Conservation (phyloP, 1,139 yeast genomes). For the Sugiyamaella paludigena region DNA sequence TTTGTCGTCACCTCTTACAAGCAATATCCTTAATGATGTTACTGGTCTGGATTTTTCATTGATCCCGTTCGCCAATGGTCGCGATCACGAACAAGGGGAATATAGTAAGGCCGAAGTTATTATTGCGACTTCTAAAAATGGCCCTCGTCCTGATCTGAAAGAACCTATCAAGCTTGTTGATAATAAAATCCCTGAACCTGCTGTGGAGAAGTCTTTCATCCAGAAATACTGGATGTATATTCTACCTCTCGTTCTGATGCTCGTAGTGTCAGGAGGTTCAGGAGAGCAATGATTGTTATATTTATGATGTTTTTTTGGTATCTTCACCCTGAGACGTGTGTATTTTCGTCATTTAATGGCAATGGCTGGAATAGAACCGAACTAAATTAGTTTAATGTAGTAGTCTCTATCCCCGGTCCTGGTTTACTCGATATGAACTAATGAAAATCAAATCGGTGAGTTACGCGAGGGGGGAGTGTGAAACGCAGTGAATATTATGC, state of each 20-base stretch:
- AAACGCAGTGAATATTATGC: no score
- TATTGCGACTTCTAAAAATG: slow-evolving; percentile 16
- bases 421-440: no score
- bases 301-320: no score
- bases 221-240: slow-evolving; percentile 42
- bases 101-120: slow-evolving; percentile 9
- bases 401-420: no score
- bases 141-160: slow-evolving; percentile 30
- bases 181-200: slow-evolving; percentile 30
- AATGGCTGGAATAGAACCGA: no score
- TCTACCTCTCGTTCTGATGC: slow-evolving; percentile 34
- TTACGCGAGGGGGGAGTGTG: no score
- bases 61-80: slow-evolving; percentile 4
- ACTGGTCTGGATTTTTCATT: slow-evolving; percentile 15
- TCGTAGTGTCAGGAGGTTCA: slow-evolving; percentile 26
- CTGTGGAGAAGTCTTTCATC: slow-evolving; percentile 34
- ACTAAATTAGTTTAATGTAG: no score
- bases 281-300: slow-evolving; percentile 1
- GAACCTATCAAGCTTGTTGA: slow-evolving; percentile 32
- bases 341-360: no score
- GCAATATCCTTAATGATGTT: slow-evolving; percentile 10
- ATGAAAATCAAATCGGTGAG: no score
- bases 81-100: slow-evolving; percentile 1
- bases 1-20: slow-evolving; percentile 7
- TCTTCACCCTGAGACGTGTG: no score